Conservation (phyloP, 345 rosid genomes). For the Rhodomyrtus tomentosa region DNA sequence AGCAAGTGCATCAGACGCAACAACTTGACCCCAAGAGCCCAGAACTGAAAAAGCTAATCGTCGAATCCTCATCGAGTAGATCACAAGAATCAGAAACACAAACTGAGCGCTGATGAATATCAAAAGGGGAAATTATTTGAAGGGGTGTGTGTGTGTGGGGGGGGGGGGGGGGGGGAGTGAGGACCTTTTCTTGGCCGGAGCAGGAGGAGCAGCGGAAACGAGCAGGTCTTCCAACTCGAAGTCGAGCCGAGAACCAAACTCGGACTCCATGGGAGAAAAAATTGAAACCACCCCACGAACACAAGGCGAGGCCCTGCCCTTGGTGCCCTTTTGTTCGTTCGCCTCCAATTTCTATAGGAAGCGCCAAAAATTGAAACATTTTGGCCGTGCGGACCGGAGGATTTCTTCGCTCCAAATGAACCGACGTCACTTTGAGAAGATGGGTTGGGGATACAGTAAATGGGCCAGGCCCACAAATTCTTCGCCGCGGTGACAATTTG, state of each 20-base stretch:
- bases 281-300: not conserved
- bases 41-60: not conserved
- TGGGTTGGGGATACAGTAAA: not conserved
- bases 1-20: not conserved
- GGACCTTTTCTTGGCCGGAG: slow-evolving; percentile 42
- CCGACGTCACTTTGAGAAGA: not conserved
- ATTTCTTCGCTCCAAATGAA: not conserved
- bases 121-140: not conserved
- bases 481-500: not conserved
- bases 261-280: not conserved
- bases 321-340: not conserved
- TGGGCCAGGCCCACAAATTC: not conserved
- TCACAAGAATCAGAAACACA: not conserved
- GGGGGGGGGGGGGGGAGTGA: too few species aligned
- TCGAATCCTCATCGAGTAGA: not conserved
- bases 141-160: too few species aligned
- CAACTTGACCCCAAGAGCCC: not conserved
- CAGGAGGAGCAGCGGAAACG: slow-evolving; percentile 9
- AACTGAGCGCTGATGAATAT: not conserved
- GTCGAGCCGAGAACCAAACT: slow-evolving; percentile 57
- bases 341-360: not conserved
- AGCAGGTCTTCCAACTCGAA: slow-evolving; percentile 76
- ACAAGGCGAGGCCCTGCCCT: not conserved
- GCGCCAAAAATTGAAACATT: not conserved
- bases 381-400: not conserved